phyloP scores from a whole-genome alignment of 805 yeast genomes.

The Candida nitratophila region DNA sequence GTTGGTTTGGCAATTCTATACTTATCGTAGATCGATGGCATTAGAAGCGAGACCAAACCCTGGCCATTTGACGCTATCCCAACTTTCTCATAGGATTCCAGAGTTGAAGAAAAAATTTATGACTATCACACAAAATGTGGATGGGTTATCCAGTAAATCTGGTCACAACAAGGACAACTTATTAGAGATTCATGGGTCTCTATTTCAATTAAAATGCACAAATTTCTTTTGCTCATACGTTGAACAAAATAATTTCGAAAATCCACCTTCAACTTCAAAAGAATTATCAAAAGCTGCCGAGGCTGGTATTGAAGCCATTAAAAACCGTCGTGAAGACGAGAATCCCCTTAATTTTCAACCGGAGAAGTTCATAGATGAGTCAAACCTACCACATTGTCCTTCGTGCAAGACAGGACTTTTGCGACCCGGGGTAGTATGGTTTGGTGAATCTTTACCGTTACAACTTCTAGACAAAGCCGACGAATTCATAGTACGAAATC shows the following conservation, averaged over 20 bases:
- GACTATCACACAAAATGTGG: constrained; percentile 80
- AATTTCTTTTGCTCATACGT: constrained; percentile 62
- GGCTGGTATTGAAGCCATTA: constrained; percentile 2
- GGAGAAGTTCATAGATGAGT: constrained; percentile 37
- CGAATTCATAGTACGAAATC: constrained; percentile 48
- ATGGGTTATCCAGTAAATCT: constrained; percentile 64
- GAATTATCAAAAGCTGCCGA: constrained; percentile 32
- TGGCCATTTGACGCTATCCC: constrained; percentile 68
- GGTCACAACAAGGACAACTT: constrained; percentile 48
- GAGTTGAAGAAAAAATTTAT: constrained; percentile 32
- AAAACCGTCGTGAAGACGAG: background rate
- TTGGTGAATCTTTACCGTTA: constrained; percentile 81
- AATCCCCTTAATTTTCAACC: constrained; percentile 33
- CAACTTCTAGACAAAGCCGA: constrained; percentile 60
- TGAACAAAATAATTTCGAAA: constrained; percentile 42
- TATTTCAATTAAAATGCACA: constrained; percentile 71
- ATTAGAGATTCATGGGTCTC: constrained; percentile 71
- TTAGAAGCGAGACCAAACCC: constrained; percentile 61
- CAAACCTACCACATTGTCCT: constrained; percentile 71
- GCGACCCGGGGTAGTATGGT: constrained; percentile 92
- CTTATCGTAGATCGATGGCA: constrained; percentile 60
- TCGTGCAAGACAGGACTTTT: constrained; percentile 57
- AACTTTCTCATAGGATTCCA: constrained; percentile 33
- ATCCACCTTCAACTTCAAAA: constrained; percentile 55
- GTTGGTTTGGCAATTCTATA: constrained; percentile 84